Evolutionary conservation across 371 early-diverging fungal genomes (phyloP), one percentile per base, ranked within the genome.

Genomic region (Mortierella polycephala): DNA sequence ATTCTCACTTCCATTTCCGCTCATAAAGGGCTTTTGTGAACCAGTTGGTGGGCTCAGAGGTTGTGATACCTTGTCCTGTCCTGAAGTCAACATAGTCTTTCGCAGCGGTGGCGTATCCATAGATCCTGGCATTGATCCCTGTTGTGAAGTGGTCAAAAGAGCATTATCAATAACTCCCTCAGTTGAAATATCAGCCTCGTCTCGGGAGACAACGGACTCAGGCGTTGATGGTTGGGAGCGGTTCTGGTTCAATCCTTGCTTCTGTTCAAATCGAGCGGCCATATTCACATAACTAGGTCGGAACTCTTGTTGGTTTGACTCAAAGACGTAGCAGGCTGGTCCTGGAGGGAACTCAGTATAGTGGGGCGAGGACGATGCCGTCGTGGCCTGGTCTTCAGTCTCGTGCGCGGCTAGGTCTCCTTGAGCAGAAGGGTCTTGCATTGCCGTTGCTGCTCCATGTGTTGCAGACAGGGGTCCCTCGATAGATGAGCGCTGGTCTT

Each of bases 261-360:
- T 39, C 14, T 71, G 71, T 18, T 67, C 71, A 20, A 60, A 60
- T 30, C 77, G 57, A 11, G 77, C 71, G 0, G 71, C 77, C 60
- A 55, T 41, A 40, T 76, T 76, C 14, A 76, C 67, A 64, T 59
- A 76, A 45, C 57, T 67, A 1, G 67, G 77, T 18, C 60, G 44
- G 18, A 67, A 76, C 21, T 64, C 61, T 7, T 61, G 71, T 11
- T 67, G 63, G 23, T 18, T 59, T 6, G 71, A 53, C n/a, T 76
- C 71, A 41, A 67, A 71, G 7, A 64, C 68, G 54, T 76, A 76
- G 21, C 77, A 76, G 14, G 71, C 51, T 0, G 77, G 67, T 5
- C 67, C 69, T 9, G 72, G 53, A 0, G 76, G 66, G 49, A 55
- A 55, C 11, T 59, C 64, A 18, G 55, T 37, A 44, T 62, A 67